Percentiles rank a stretch among this genome's conserved stretches.
These are phyloP conservation scores for Xylaria hypoxylon DNA, from an alignment of 2,329 filamentous ascomycete genomes.

Conservation along the genomic window DNA sequence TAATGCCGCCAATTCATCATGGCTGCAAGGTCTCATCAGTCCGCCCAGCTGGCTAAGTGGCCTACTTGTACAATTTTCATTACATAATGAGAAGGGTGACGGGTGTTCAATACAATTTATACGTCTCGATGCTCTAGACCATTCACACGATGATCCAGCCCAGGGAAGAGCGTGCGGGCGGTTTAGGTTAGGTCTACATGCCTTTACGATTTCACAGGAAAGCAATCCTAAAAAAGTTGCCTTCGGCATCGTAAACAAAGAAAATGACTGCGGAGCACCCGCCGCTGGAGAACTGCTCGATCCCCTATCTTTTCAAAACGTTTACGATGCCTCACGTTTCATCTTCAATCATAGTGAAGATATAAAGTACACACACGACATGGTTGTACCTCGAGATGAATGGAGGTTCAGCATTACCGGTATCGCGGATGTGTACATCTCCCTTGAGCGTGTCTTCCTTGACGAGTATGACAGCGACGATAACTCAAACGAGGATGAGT, in stretches of 20 bases:
- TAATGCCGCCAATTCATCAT: background rate
- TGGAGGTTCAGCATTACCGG: slow-evolving; percentile 20
- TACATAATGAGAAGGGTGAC: no score
- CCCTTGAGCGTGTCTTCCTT: slow-evolving; percentile 19
- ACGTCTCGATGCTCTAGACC: slow-evolving; percentile 8
- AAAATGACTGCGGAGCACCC: background rate
- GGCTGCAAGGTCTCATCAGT: background rate
- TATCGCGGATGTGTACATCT: slow-evolving; percentile 12
- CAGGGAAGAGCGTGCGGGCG: background rate
- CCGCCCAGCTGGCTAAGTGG: background rate
- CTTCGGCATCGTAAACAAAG: background rate
- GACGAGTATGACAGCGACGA: slow-evolving; percentile 16
- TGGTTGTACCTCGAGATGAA: slow-evolving; percentile 7
- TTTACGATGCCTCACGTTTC: background rate
- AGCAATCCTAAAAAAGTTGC: background rate
- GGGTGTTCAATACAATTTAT: background rate
- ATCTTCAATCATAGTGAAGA: background rate
- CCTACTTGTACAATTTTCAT: no score
- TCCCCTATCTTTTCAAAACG: background rate
- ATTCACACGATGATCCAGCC: slow-evolving; percentile 11
- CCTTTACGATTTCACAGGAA: background rate
- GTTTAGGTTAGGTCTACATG: background rate
- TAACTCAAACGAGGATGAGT: background rate
- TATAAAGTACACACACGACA: background rate
- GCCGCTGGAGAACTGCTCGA: background rate